phyloP scores from a whole-genome alignment of 306 rosid species.

The Gastrolobium villosum region DNA sequence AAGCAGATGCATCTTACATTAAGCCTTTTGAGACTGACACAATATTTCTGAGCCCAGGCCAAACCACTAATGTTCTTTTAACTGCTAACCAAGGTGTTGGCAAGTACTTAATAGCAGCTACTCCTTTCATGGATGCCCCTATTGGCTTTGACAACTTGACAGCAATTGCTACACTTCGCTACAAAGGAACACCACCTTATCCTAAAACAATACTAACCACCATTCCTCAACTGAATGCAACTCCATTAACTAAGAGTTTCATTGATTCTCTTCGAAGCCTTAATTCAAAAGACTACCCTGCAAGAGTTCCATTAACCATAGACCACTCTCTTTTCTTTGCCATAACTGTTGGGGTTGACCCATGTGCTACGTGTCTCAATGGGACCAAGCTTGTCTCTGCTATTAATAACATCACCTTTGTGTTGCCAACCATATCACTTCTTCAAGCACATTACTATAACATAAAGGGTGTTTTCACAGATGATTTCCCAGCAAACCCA shows the following conservation, averaged over 20 bases:
- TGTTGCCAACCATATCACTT: conserved; percentile 64
- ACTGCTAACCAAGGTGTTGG: conserved; percentile 58
- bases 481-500: conserved; percentile 76
- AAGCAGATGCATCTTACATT: conserved; percentile 78
- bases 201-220: conserved; percentile 50
- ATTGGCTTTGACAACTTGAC: conserved; percentile 69
- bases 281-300: conserved; percentile 67
- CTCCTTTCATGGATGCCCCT: conserved; percentile 90
- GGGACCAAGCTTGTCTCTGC: conserved; percentile 63
- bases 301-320: conserved; percentile 61
- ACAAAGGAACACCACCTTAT: conserved; percentile 59
- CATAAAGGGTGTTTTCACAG: conserved; percentile 65
- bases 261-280: conserved; percentile 72
- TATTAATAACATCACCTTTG: conserved; percentile 67
- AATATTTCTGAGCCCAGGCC: conserved; percentile 75
- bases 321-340: conserved; percentile 71
- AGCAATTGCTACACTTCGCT: conserved; percentile 60
- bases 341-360: conserved; percentile 63
- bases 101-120: conserved; percentile 65
- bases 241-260: conserved; percentile 57
- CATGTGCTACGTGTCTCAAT: conserved; percentile 57
- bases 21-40: conserved; percentile 77
- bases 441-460: conserved; percentile 80
- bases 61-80: conserved; percentile 78
- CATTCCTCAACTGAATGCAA: conserved; percentile 73